Base-by-base conservation (phyloP, 805 yeast genomes). In the Blastobotrys peoriensis region DNA sequence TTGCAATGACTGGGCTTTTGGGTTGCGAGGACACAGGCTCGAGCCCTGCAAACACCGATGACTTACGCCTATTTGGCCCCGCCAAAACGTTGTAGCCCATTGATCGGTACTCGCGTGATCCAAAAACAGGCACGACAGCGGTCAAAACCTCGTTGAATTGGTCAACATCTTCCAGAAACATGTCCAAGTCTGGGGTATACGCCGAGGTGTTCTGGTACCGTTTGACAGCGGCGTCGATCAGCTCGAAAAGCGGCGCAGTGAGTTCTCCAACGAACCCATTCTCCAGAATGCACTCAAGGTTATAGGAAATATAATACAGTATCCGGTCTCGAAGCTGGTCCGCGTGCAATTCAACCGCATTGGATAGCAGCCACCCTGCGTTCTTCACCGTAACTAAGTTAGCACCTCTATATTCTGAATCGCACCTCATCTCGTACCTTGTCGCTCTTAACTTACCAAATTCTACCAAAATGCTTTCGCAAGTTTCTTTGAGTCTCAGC, bases 281-380 rank as follows among this genome's bases (percentile, higher is more conserved):
- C 43, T 78, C 73, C 27, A 87, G 64, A 13, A 85, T 55, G 2
- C 77, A 57, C 23, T 80, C 87, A 44, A 84, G 63, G 58, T 86
- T 86, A 50, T 75, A 71, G 51, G 75, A 78, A 9, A 86, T 68
- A 52, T 75, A 83, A 81, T 86, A 80, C 20, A 81, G 65, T 57
- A 95, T 77, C 43, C 76, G 74, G 40, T 71, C 69, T 48, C 78
- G 69, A 30, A 88, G 60, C 51, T 80, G 75, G 9, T 63, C 59
- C 4, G 87, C 83, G 17, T 71, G 61, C 38, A 72, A 64, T 16
- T 64, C 54, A 38, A 71, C 71, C 0, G 94, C 73, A 54, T 79
- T 79, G 9, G 71, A 63, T 10, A 85, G 56, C 10, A 87, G 56
- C 0, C 71, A 46, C 9, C 77, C 63, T 1, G 82, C 86, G 54